Evolutionary conservation across 192 early-diverging fungal species (phyloP).

Genomic region (Backusella psychrophila): DNA sequence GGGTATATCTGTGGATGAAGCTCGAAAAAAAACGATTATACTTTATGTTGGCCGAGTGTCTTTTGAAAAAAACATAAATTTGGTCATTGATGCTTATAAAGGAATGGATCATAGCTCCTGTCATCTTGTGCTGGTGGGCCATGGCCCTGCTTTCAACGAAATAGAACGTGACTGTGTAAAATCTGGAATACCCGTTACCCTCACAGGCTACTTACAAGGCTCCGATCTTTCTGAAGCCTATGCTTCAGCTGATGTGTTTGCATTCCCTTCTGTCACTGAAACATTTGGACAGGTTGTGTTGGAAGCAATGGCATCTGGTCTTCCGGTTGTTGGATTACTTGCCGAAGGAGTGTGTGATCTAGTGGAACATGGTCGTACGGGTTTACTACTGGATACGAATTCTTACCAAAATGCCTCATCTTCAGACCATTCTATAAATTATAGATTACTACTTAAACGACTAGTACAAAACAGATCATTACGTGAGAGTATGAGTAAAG

Average conservation of each 20-base stretch:
- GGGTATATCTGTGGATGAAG: conserved; percentile 7
- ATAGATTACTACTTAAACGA: conserved; percentile 6
- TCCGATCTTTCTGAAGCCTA: conserved; percentile 26
- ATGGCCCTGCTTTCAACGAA: conserved; percentile 31
- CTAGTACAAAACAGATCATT: neutral
- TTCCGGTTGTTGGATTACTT: conserved; percentile 30
- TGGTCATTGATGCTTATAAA: conserved; percentile 28
- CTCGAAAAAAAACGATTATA: conserved; percentile 21
- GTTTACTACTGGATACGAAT: conserved; percentile 13
- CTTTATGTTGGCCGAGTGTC: conserved; percentile 34
- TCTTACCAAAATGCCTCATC: neutral
- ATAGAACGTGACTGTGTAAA: conserved; percentile 19
- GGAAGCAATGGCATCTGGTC: conserved; percentile 32
- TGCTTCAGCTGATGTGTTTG: conserved; percentile 37
- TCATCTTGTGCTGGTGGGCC: conserved; percentile 35
- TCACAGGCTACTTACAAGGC: conserved; percentile 33
- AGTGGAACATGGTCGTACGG: conserved; percentile 23
- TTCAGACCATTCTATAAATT: conserved; percentile 6
- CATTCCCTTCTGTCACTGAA: conserved; percentile 33
- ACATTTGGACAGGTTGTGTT: conserved; percentile 38
- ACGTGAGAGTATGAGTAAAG: conserved; percentile 14
- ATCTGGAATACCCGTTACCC: conserved; percentile 22
- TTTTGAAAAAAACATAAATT: conserved; percentile 33
- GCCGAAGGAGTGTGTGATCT: conserved; percentile 34
- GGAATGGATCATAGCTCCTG: conserved; percentile 27